Conservation (phyloP, 768 basidiomycete species). For the Macrolepiota albuminosa region DNA sequence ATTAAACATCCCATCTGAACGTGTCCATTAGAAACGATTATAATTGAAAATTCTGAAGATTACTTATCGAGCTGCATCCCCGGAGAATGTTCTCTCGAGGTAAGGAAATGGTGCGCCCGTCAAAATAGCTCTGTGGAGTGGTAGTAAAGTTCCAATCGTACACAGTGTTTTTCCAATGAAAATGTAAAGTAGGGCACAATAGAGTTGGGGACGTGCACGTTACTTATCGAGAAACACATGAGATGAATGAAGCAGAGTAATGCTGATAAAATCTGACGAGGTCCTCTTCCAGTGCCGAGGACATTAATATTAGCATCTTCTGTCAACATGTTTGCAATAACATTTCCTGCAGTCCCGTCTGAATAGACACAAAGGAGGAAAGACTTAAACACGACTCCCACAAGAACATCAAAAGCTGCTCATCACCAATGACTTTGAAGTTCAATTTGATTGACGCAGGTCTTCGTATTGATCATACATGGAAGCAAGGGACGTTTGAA, state of each 20-base stretch:
- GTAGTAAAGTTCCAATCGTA: constrained; percentile 29
- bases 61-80: constrained; percentile 26
- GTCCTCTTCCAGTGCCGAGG: not conserved
- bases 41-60: not conserved
- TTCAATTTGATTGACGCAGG: not conserved
- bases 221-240: constrained; percentile 7
- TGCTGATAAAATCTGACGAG: not conserved
- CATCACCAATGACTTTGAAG: constrained; percentile 10
- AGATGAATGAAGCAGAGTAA: not conserved
- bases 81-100: constrained; percentile 24
- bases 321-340: not conserved
- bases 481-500: not conserved
- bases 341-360: constrained; percentile 2
- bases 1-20: constrained; percentile 17
- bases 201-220: constrained; percentile 16
- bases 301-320: not conserved
- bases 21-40: not conserved
- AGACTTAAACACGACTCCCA: not conserved
- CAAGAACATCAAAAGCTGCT: not conserved
- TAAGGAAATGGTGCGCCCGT: constrained; percentile 12
- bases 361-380: not conserved
- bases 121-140: constrained; percentile 16
- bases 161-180: constrained; percentile 4
- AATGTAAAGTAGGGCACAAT: constrained; percentile 18
- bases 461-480: not conserved